Evolutionary conservation across 306 rosid species (phyloP).

Genomic region (Fragaria vesca): DNA sequence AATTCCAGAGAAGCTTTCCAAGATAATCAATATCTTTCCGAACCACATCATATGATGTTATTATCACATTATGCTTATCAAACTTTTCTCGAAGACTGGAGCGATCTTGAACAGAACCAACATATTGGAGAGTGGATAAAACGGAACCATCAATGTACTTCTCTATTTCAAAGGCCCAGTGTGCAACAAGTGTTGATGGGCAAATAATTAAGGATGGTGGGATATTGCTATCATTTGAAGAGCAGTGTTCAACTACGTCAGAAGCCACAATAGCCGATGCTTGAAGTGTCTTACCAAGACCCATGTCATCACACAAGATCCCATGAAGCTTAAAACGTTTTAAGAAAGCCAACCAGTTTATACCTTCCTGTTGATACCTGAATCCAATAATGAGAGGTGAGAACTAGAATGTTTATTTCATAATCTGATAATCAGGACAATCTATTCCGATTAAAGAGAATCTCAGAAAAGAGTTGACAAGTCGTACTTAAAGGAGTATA

Average conservation of each 20-base stretch:
- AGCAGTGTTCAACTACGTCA: slow-evolving; percentile 64
- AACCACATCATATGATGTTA: slow-evolving; percentile 92
- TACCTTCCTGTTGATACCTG: slow-evolving; percentile 99
- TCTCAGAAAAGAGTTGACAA: neutral
- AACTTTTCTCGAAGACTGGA: slow-evolving; percentile 61
- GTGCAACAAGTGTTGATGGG: slow-evolving; percentile 97
- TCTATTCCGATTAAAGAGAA: neutral
- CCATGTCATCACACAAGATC: slow-evolving; percentile 99
- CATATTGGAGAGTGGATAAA: slow-evolving; percentile 88
- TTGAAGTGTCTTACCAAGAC: slow-evolving; percentile 98
- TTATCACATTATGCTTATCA: slow-evolving; percentile 71
- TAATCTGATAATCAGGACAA: neutral
- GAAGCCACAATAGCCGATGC: slow-evolving; percentile 96
- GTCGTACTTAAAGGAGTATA: neutral
- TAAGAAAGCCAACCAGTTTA: slow-evolving; percentile 93
- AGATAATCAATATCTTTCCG: slow-evolving; percentile 89
- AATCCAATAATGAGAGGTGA: slow-evolving; percentile 29
- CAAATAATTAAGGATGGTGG: slow-evolving; percentile 84
- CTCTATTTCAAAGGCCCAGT: slow-evolving; percentile 98
- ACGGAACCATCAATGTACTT: slow-evolving; percentile 75
- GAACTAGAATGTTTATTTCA: neutral
- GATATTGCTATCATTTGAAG: slow-evolving; percentile 40
- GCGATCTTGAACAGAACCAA: slow-evolving; percentile 85
- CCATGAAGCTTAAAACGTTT: slow-evolving; percentile 99
- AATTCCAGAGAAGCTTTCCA: slow-evolving; percentile 71